phyloP scores from a whole-genome alignment of 2,329 filamentous ascomycete genomes.

The Aspergillus latus region DNA sequence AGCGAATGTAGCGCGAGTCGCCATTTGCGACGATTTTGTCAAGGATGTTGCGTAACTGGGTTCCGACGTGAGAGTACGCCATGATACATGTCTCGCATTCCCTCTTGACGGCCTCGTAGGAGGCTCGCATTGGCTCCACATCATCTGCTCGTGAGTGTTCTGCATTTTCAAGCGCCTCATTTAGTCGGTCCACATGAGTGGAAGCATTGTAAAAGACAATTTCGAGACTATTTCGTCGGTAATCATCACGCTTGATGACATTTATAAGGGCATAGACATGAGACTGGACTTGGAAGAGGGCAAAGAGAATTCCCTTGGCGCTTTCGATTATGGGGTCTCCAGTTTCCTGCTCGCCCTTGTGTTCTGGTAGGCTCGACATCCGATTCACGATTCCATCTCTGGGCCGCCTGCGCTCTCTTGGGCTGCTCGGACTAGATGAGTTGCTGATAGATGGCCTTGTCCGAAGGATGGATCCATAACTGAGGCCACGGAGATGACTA shows the following conservation, averaged over 20 bases:
- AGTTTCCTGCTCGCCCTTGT: conserved; percentile 50
- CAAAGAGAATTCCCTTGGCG: conserved; percentile 56
- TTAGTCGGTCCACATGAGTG: conserved; percentile 57
- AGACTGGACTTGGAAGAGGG: conserved; percentile 53
- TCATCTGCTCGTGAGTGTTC: conserved; percentile 53
- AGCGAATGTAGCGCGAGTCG: conserved; percentile 59
- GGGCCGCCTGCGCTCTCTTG: conserved; percentile 42
- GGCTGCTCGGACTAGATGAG: conserved; percentile 48
- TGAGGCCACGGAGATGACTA: conserved; percentile 58
- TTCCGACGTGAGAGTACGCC: conserved; percentile 51
- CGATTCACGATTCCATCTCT: conserved; percentile 50
- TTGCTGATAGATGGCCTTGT: conserved; percentile 39
- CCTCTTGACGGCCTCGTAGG: conserved; percentile 44
- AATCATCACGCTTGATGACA: conserved; percentile 48
- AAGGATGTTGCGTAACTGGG: conserved; percentile 50
- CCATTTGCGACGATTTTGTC: conserved; percentile 54
- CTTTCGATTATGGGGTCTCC: conserved; percentile 55
- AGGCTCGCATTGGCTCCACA: conserved; percentile 44
- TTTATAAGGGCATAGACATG: conserved; percentile 49
- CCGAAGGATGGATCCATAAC: conserved; percentile 55
- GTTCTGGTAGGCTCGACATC: conserved; percentile 58
- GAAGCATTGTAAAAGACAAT: conserved; percentile 58
- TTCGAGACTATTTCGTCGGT: conserved; percentile 53
- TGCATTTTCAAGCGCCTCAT: conserved; percentile 53
- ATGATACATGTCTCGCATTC: conserved; percentile 52